Percentiles rank a stretch among this genome's conserved stretches.
Conservation (phyloP, 768 basidiomycete species). For the Aureoboletus auriporus region DNA sequence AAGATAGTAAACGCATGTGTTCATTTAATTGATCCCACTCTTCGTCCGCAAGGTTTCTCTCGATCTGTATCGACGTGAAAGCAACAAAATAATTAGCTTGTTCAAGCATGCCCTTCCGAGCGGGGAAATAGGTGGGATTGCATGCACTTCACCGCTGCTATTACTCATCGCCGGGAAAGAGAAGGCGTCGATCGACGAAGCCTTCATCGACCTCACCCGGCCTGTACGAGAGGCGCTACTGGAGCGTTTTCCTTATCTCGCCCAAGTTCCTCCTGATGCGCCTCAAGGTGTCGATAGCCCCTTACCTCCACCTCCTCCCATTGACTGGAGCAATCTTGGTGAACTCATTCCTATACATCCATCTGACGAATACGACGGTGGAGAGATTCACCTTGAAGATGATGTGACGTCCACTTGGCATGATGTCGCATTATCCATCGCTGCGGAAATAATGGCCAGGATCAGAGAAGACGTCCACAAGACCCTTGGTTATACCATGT, state of each 20-base stretch:
- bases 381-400: conserved; percentile 20
- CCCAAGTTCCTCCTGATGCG: conserved; percentile 62
- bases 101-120: conserved; percentile 77
- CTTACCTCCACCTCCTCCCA: conserved; percentile 66
- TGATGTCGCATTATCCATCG: conserved; percentile 86
- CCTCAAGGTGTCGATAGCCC: conserved; percentile 71
- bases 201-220: conserved; percentile 87
- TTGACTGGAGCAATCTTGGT: conserved; percentile 60
- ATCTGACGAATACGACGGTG: conserved; percentile 17
- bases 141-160: not conserved
- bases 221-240: conserved; percentile 76
- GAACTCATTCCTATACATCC: conserved; percentile 56
- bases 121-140: conserved; percentile 72
- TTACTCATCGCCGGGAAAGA: conserved; percentile 44
- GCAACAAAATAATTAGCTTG: conserved; percentile 75
- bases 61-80: conserved; percentile 90
- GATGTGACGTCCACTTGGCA: conserved; percentile 68
- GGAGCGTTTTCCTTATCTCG: conserved; percentile 72
- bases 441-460: conserved; percentile 80
- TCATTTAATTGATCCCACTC: not conserved
- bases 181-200: conserved; percentile 97
- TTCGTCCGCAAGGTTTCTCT: conserved; percentile 65
- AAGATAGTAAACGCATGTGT: not conserved
- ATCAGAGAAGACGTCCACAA: conserved; percentile 63
- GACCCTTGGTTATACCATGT: conserved; percentile 88